Evolutionary conservation across 2,329 filamentous ascomycete species (phyloP).

Genomic region (Xylaria sp.): DNA sequence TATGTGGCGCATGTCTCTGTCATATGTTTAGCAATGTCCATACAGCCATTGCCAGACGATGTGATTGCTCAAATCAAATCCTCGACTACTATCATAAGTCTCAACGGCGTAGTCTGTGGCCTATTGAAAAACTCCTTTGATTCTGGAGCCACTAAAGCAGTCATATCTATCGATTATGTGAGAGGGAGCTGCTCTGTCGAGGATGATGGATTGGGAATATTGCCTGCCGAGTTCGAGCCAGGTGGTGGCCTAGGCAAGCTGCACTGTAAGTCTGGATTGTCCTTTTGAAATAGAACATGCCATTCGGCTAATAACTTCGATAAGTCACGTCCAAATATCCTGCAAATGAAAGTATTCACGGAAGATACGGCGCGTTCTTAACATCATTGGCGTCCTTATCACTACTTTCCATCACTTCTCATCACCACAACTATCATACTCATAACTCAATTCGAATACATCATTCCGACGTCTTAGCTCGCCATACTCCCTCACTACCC

Average conservation of each 20-base stretch:
- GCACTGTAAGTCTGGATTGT: conserved; percentile 66
- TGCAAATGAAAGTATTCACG: conserved; percentile 62
- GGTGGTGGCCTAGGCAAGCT: conserved; percentile 76
- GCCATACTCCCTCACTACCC: conserved; percentile 68
- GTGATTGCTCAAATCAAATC: conserved; percentile 85
- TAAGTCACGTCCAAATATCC: conserved; percentile 82
- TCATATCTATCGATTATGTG: conserved; percentile 76
- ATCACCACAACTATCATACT: conserved; percentile 67
- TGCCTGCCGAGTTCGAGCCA: conserved; percentile 74
- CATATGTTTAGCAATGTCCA: conserved; percentile 61
- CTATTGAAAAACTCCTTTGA: conserved; percentile 88
- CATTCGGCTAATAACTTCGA: conserved; percentile 26
- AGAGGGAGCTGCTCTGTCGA: conserved; percentile 82
- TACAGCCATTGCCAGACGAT: conserved; percentile 74
- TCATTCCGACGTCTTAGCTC: conserved; percentile 71
- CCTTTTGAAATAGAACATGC: conserved; percentile 21
- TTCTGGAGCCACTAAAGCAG: conserved; percentile 74
- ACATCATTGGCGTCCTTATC: conserved; percentile 80
- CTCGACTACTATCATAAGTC: conserved; percentile 78
- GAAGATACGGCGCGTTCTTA: conserved; percentile 78
- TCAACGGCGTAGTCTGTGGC: conserved; percentile 76
- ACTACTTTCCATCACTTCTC: conserved; percentile 79
- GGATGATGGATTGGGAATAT: conserved; percentile 85
- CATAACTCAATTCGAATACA: conserved; percentile 76
- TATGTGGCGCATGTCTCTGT: conserved; percentile 5